Evolutionary conservation across 106 monocot genomes (phyloP), one percentile per base, ranked within the genome.

Genomic region (Iris macrosiphon): DNA sequence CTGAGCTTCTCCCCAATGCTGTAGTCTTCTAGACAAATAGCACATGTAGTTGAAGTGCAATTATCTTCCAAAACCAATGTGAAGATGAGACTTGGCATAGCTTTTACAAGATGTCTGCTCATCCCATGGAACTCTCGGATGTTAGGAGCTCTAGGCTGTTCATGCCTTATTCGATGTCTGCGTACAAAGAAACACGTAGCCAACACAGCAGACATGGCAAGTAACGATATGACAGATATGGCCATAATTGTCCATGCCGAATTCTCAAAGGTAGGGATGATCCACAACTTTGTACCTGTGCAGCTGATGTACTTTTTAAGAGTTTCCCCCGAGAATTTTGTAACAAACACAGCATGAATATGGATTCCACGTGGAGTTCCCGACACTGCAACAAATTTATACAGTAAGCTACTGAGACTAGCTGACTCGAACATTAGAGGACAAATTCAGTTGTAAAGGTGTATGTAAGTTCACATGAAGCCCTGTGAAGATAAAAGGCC

Each of bases 21-120:
- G 41, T 95, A 95, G 61, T 95, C 95, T 60, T 95, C 95, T 33
- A 95, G 74, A 65, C 95, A 95, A 41, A 95, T 89, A 13, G 89
- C 95, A 66, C 95, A 95, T 24, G 82, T 79, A 45, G 49, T 44
- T 40, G 85, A 85, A 34, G 89, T 95, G 45, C 79, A 85, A 40
- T 89, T 89, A 62, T 85, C 85, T 42, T 95, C 95, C 74, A 70
- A 41, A 12, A 75, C 83, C 0, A 77, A 60, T 7, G 89, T 82
- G 69, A 89, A 95, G 56, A 82, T 74, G 16, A 89, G 65, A 67
- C 89, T 85, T 29, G 89, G 89, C 95, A 95, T 89, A 45, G 84
- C 89, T 77, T 82, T 89, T 25, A 95, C 95, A 42, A 82, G 55
- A 17, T 59, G 65, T 19, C 74, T 79, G 45, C 95, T 85, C 95